Conservation (phyloP, 2,329 filamentous ascomycete genomes). For the Coniochaeta ligniaria region DNA sequence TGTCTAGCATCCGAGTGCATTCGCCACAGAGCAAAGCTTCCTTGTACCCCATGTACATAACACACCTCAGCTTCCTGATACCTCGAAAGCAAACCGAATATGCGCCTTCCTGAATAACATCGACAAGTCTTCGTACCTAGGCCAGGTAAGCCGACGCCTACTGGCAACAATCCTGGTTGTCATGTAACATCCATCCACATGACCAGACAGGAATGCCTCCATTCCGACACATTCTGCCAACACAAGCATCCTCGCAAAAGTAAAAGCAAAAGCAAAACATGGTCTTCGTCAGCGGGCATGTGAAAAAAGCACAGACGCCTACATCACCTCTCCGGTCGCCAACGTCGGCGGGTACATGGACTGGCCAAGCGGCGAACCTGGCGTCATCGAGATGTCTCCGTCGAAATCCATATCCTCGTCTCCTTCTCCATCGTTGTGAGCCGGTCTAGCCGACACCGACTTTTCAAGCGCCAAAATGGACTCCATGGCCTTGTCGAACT, state of each 20-base stretch:
- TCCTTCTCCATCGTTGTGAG: background rate
- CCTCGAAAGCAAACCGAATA: too few species aligned
- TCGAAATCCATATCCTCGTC: background rate
- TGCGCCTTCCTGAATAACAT: too few species aligned
- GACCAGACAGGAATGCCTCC: background rate
- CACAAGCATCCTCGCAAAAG: background rate
- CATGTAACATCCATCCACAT: background rate
- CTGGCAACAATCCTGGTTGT: too few species aligned
- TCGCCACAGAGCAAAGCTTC: too few species aligned
- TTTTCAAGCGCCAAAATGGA: conserved; percentile 17
- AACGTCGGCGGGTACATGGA: background rate
- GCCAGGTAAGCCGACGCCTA: too few species aligned
- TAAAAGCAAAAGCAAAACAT: background rate
- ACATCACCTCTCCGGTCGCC: background rate
- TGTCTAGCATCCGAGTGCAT: too few species aligned
- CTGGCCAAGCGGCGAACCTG: background rate
- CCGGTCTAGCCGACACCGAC: background rate
- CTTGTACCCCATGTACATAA: too few species aligned
- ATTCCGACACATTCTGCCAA: background rate
- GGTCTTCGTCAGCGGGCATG: background rate
- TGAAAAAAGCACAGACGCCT: background rate
- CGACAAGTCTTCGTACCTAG: too few species aligned
- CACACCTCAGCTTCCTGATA: too few species aligned
- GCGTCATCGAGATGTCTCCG: background rate
- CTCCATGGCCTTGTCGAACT: conserved; percentile 17